Conservation (phyloP, 176 grass and related monocot genomes). For the Areca catechu region DNA sequence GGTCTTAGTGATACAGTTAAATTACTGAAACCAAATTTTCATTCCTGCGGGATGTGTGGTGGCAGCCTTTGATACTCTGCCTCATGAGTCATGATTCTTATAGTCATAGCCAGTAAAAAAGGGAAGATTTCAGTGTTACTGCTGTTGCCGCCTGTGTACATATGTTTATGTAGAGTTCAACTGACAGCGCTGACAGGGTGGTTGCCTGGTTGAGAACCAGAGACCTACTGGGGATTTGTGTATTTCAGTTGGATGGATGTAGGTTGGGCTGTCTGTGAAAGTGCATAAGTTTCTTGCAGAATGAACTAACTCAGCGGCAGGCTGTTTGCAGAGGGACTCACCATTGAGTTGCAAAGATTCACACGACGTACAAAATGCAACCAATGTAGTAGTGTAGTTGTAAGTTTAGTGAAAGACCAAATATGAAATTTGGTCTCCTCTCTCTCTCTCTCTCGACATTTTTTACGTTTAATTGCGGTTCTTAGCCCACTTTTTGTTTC, state of each 20-base stretch:
- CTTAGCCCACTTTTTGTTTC: too few relatives aligned
- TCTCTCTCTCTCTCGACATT: background rate
- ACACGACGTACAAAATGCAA: background rate
- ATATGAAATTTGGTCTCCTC: background rate
- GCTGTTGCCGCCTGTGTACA: background rate
- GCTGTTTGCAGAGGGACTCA: background rate
- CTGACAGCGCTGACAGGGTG: background rate
- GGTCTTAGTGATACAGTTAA: constrained; percentile 16
- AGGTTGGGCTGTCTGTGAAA: background rate
- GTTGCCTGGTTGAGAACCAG: background rate
- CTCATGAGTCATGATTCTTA: background rate
- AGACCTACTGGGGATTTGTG: background rate
- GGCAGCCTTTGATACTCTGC: too few relatives aligned
- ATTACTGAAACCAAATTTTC: constrained; percentile 10
- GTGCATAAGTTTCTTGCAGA: too few relatives aligned
- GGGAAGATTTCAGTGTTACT: background rate
- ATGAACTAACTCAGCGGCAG: background rate
- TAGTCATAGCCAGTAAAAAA: background rate
- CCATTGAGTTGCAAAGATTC: background rate
- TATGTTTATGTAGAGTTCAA: background rate
- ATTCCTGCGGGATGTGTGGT: constrained; percentile 1
- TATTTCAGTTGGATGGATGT: background rate
- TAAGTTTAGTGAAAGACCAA: background rate
- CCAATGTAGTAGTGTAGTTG: constrained; percentile 1
- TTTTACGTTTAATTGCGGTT: too few relatives aligned